Percentiles rank a stretch among this genome's conserved stretches.
Conservation (phyloP, 495 filamentous ascomycete genomes). For the Hypoxylon trugodes region DNA sequence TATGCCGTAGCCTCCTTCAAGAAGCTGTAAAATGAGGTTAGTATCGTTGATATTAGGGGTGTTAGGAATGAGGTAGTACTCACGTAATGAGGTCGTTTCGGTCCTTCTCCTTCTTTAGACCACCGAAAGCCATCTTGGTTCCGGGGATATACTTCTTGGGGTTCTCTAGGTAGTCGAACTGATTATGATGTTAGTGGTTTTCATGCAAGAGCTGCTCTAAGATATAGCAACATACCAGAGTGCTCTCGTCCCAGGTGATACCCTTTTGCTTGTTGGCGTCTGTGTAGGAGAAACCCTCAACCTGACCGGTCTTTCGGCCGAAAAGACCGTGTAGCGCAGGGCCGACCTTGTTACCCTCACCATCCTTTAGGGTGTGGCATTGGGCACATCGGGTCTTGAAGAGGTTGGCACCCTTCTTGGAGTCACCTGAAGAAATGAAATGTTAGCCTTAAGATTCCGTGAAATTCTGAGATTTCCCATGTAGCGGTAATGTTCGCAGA, state of each 20-base stretch:
- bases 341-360: constrained; percentile 95
- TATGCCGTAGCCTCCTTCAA: constrained; percentile 71
- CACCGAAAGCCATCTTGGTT: constrained; percentile 99
- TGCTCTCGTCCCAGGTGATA: constrained; percentile 84
- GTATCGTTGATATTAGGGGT: constrained; percentile 1
- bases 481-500: neutral
- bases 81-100: constrained; percentile 99
- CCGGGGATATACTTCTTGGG: constrained; percentile 84
- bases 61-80: constrained; percentile 45
- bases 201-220: neutral
- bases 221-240: constrained; percentile 70
- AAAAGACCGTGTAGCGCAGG: constrained; percentile 97
- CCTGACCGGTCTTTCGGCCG: constrained; percentile 90
- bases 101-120: constrained; percentile 99
- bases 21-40: constrained; percentile 56
- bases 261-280: constrained; percentile 99
- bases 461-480: neutral
- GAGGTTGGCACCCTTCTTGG: constrained; percentile 97
- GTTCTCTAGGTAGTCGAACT: constrained; percentile 66
- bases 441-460: constrained; percentile 46
- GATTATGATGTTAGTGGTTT: constrained; percentile 37
- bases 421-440: constrained; percentile 70
- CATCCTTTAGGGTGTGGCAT: constrained; percentile 92
- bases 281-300: constrained; percentile 96
- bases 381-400: constrained; percentile 99